Percentiles rank a stretch among this genome's conserved stretches.
Evolutionary conservation across 108 stramenopile genomes (phyloP).

Genomic region (Epithemia pelagica): DNA sequence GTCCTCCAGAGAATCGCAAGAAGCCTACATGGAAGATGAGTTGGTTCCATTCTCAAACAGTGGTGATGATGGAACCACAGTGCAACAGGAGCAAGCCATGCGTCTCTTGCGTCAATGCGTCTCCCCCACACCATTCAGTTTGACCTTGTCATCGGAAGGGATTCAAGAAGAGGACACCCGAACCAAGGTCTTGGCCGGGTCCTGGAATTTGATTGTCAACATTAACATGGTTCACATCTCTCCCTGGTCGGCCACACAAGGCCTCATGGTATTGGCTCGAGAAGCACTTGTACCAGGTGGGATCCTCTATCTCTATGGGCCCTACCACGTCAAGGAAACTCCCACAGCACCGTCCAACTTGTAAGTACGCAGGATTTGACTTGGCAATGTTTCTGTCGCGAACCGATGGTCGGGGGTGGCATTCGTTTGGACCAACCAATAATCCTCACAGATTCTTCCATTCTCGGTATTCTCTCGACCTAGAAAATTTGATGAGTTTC

Average conservation of each 20-base stretch:
- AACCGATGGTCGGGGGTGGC: too few relatives aligned
- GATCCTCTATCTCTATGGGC: conserved; percentile 64
- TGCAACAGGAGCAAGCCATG: not conserved
- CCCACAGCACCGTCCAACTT: conserved; percentile 65
- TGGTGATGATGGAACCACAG: too few relatives aligned
- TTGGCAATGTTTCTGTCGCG: not conserved
- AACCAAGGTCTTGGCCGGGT: conserved; percentile 4
- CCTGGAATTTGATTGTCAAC: conserved; percentile 48
- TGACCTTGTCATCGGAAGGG: conserved; percentile 34
- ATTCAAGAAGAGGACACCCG: conserved; percentile 31
- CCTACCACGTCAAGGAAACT: conserved; percentile 59
- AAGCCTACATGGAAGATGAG: conserved; percentile 24
- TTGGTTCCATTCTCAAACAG: too few relatives aligned
- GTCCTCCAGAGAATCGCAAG: conserved; percentile 30
- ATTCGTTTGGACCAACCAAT: too few relatives aligned
- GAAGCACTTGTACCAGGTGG: conserved; percentile 40
- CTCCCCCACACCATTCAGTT: conserved; percentile 9
- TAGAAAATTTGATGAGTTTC: conserved; percentile 59
- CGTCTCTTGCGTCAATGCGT: conserved; percentile 15
- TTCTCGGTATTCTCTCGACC: not conserved
- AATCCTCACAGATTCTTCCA: too few relatives aligned
- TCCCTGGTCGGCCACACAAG: conserved; percentile 76
- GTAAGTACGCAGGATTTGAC: conserved; percentile 25
- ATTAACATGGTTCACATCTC: conserved; percentile 89
- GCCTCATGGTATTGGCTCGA: conserved; percentile 57